Percentiles rank a stretch among this genome's conserved stretches.
Evolutionary conservation across 2,329 filamentous ascomycete genomes (phyloP).

Genomic region (Clonostachys sp.): DNA sequence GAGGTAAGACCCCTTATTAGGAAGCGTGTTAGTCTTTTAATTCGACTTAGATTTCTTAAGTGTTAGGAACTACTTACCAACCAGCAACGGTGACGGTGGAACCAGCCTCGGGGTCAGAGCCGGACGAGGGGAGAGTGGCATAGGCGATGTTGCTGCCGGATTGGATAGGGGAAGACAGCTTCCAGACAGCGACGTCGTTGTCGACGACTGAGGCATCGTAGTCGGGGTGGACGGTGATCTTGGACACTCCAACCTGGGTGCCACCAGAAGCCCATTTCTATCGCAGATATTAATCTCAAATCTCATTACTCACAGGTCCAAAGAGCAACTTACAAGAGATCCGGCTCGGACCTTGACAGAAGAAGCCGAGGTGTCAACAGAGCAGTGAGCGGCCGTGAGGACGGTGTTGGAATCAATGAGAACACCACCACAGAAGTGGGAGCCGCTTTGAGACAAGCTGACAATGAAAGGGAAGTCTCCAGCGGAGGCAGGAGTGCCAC

Average conservation of each 20-base stretch:
- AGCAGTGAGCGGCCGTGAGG: conserved; percentile 22
- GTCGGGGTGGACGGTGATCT: conserved; percentile 13
- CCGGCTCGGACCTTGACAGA: conserved; percentile 17
- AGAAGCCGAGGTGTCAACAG: conserved; percentile 7
- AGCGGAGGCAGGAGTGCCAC: conserved; percentile 10
- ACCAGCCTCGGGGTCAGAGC: conserved; percentile 2
- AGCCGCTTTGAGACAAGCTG: conserved; percentile 8
- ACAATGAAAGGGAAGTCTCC: conserved; percentile 25
- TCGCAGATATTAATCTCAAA: background rate
- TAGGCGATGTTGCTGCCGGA: conserved; percentile 1
- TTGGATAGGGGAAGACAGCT: conserved; percentile 14
- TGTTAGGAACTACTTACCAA: background rate
- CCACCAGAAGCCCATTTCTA: conserved; percentile 12
- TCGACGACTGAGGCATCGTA: conserved; percentile 9
- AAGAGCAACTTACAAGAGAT: conserved; percentile 7
- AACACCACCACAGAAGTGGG: conserved; percentile 19
- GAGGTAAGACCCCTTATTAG: conserved; percentile 8
- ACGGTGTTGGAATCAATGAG: conserved; percentile 21
- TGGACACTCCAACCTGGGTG: conserved; percentile 12
- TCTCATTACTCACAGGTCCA: too few species aligned
- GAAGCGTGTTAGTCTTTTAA: conserved; percentile 8
- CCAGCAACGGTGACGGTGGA: conserved; percentile 1
- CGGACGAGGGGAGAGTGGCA: conserved; percentile 1
- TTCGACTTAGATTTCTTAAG: background rate
- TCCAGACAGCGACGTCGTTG: conserved; percentile 21